Evolutionary conservation across 75 land plant species (phyloP).

Genomic region (Isoetes taiwanensis): DNA sequence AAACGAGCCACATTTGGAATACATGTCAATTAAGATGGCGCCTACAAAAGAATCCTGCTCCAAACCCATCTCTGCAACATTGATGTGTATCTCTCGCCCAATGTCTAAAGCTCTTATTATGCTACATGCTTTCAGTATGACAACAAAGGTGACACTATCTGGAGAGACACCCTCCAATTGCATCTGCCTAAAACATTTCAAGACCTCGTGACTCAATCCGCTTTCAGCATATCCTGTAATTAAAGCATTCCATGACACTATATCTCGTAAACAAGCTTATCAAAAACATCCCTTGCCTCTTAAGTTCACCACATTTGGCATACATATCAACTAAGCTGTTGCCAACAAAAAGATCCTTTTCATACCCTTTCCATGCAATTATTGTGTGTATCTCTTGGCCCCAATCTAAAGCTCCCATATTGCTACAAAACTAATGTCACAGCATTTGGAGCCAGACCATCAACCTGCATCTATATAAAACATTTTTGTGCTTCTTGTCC

Average conservation of each 20-base stretch:
- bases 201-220: slow-evolving; percentile 13
- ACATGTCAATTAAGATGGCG: too few relatives aligned
- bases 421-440: too few relatives aligned
- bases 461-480: too few relatives aligned
- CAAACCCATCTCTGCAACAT: too few relatives aligned
- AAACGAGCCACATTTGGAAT: not conserved
- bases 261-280: slow-evolving; percentile 4
- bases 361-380: not conserved
- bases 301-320: slow-evolving; percentile 3
- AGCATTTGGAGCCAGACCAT: too few relatives aligned
- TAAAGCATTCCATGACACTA: slow-evolving; percentile 20
- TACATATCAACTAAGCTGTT: too few relatives aligned
- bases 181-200: slow-evolving; percentile 8
- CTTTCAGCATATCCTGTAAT: slow-evolving; percentile 15
- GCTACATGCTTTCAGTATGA: slow-evolving; percentile 19
- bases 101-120: too few relatives aligned
- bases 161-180: slow-evolving; percentile 1
- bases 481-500: not conserved
- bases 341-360: too few relatives aligned
- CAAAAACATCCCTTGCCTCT: not conserved
- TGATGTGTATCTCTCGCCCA: too few relatives aligned
- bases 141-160: slow-evolving; percentile 12
- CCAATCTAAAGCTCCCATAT: too few relatives aligned
- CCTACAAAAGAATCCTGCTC: too few relatives aligned
- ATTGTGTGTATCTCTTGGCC: not conserved